These are phyloP conservation scores for Aurinia saxatilis DNA, from an alignment of 345 rosid genomes.

Conservation along the genomic window DNA sequence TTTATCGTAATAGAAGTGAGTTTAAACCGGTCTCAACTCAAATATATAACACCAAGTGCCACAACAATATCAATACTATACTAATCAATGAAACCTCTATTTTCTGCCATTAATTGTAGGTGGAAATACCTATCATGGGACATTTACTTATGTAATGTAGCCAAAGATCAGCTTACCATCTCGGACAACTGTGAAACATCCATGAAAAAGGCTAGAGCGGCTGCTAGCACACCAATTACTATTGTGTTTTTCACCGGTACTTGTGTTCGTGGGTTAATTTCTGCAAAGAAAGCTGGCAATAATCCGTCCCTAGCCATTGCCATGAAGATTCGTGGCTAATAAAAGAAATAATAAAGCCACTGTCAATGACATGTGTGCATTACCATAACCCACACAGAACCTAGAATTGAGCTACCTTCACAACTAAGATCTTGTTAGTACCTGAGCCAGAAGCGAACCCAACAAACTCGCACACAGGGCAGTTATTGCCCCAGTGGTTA, in stretches of 20 bases:
- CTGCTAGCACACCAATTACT: slow-evolving; percentile 43
- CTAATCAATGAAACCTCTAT: background rate
- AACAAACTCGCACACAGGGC: slow-evolving; percentile 62
- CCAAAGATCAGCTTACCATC: slow-evolving; percentile 39
- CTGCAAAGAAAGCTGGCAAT: slow-evolving; percentile 63
- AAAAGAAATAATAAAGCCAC: background rate
- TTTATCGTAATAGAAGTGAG: background rate
- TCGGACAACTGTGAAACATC: slow-evolving; percentile 63
- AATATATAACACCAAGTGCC: background rate
- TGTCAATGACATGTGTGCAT: slow-evolving; percentile 5
- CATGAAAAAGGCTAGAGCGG: slow-evolving; percentile 52
- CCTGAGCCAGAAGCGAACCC: slow-evolving; percentile 73
- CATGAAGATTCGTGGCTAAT: slow-evolving; percentile 64
- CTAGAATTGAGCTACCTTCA: background rate
- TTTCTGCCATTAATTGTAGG: slow-evolving; percentile 3
- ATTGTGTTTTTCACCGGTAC: slow-evolving; percentile 66
- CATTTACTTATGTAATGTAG: background rate
- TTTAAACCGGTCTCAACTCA: background rate
- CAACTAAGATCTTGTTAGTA: slow-evolving; percentile 1
- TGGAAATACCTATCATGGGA: background rate
- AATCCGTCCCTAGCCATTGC: slow-evolving; percentile 81
- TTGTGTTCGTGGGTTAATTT: slow-evolving; percentile 50
- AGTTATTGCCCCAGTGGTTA: slow-evolving; percentile 60
- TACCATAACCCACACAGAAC: background rate
- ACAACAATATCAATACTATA: background rate